Conservation (phyloP, 1,284 basidiomycete species). For the Austropuccinia psidii region DNA sequence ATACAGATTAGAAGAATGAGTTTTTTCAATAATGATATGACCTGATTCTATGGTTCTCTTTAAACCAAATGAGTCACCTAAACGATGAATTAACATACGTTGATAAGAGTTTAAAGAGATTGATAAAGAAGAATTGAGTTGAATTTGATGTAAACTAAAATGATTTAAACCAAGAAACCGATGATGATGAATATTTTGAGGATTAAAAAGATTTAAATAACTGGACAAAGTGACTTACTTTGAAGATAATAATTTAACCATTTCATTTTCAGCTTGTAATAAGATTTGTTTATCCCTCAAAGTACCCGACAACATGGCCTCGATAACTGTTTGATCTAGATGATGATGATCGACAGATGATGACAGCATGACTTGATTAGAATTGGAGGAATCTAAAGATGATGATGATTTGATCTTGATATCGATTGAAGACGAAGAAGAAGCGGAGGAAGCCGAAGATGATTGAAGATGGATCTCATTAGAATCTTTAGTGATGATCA, state of each 20-base stretch:
- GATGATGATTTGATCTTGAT: too few species aligned
- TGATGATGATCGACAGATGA: background rate
- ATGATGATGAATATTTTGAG: background rate
- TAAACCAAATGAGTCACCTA: slow-evolving; percentile 31
- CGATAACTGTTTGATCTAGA: slow-evolving; percentile 15
- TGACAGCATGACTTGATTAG: background rate
- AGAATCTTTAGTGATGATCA: background rate
- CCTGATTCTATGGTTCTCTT: slow-evolving; percentile 14
- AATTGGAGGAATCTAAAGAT: background rate
- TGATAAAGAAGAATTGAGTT: slow-evolving; percentile 11
- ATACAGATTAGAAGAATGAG: slow-evolving; percentile 13
- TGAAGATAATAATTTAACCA: slow-evolving; percentile 16
- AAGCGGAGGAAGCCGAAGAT: too few species aligned
- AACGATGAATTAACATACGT: slow-evolving; percentile 33
- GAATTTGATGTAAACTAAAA: slow-evolving; percentile 15
- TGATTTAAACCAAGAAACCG: background rate
- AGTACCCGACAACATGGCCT: slow-evolving; percentile 28
- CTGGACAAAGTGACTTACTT: background rate
- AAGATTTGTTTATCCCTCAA: slow-evolving; percentile 30
- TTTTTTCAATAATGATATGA: slow-evolving; percentile 23
- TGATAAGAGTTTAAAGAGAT: slow-evolving; percentile 35
- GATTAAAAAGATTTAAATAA: background rate
- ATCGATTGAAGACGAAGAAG: too few species aligned
- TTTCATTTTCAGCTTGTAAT: slow-evolving; percentile 16
- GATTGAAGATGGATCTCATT: background rate